These are phyloP conservation scores for Carex pumila DNA, from an alignment of 176 grass and related monocot species.

Conservation along the genomic window DNA sequence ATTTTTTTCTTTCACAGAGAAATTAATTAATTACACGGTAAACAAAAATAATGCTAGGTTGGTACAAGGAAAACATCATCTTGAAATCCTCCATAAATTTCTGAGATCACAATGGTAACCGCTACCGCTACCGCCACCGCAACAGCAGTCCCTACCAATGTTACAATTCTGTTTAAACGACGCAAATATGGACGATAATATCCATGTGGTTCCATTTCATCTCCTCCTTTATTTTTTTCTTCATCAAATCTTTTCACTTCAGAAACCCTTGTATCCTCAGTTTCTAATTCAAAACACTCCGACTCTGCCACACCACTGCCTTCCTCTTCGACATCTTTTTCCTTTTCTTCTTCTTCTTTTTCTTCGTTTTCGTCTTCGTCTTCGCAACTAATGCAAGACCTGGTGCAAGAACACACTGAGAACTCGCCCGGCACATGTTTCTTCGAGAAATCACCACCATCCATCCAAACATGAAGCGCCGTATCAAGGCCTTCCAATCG, in stretches of 20 bases:
- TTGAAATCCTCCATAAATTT: constrained; percentile 10
- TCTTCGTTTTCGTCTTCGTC: neutral
- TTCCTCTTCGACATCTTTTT: neutral
- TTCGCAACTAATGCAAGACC: constrained; percentile 6
- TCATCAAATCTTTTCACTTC: neutral
- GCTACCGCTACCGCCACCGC: neutral
- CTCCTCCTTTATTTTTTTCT: neutral
- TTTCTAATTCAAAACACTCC: neutral
- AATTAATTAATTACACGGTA: neutral
- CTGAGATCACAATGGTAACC: neutral
- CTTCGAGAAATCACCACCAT: neutral
- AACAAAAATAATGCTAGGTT: neutral
- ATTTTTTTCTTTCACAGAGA: neutral
- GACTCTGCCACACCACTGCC: neutral
- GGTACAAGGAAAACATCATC: constrained; percentile 5
- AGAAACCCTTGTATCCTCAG: neutral
- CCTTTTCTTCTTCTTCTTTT: neutral
- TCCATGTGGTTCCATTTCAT: neutral
- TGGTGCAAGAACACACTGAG: neutral
- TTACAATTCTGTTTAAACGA: neutral
- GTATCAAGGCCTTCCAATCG: neutral
- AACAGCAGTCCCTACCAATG: neutral
- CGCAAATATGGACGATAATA: neutral
- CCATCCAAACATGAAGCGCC: constrained; percentile 13
- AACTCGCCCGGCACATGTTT: neutral